Base-by-base conservation (phyloP, 2,329 filamentous ascomycete genomes). In the Aspergillus unguis region DNA sequence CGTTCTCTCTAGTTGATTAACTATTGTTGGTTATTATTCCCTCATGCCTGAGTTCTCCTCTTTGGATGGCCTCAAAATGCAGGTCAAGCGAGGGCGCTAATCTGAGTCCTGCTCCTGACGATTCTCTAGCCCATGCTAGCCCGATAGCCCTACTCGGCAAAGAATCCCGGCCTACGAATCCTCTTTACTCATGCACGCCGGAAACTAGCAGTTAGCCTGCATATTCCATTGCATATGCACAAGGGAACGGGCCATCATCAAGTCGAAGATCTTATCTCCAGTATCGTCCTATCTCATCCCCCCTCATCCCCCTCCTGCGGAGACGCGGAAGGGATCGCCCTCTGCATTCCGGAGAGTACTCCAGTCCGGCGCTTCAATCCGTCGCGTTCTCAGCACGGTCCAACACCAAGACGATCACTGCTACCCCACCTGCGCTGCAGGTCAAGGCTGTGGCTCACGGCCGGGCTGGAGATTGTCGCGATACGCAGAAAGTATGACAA, bases 141-240 rank as follows among this genome's bases (percentile, higher is more conserved):
- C 17, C 17, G 17, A 17, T n/a, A 10, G 27, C 3, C n/a, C 6
- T 31, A 11, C 27, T 29, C 41, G 48, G 48, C 41, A 37, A 33
- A 7, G 11, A 27, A 38, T 38, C 37, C 48, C 48, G 48, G 26
- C 48, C 48, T 26, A 32, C 41, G 32, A 6, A 27, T 50, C 35
- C 25, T 41, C 33, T 26, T 11, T 23, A 38, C 33, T 33, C n/a
- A 50, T 50, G 48, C 48, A 50, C 29, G 33, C 42, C 42, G 42
- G 42, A 38, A 35, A 23, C 48, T 50, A 50, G 47, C n/a, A 44
- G 47, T 23, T 50, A 50, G 47, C 36, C 41, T 43, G 47, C 47
- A 43, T 41, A 41, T 47, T 28, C 7, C 6, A 35, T 11, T 50
- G 47, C 47, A 50, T 26, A 44, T 50, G 47, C 47, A 36, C 47